Evolutionary conservation across 768 basidiomycete species (phyloP).

Genomic region (Kwoniella heveanensis): DNA sequence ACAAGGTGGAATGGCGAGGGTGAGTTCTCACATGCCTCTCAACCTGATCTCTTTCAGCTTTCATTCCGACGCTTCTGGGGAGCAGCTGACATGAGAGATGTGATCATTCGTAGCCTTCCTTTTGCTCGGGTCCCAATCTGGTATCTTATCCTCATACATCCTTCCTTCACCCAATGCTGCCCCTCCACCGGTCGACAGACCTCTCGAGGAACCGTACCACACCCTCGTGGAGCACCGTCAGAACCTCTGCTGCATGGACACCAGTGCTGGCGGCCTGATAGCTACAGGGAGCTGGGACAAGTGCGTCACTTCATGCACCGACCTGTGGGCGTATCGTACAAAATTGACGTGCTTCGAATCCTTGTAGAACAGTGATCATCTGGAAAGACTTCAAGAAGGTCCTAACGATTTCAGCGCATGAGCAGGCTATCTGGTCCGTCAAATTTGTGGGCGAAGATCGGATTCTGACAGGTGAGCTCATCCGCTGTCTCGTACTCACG

Average conservation of each 20-base stretch:
- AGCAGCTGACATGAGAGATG: neutral
- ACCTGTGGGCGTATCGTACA: neutral
- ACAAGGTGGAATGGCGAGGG: conserved; percentile 63
- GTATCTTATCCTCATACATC: conserved; percentile 74
- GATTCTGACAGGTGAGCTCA: conserved; percentile 74
- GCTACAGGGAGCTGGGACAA: conserved; percentile 97
- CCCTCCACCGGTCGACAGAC: conserved; percentile 61
- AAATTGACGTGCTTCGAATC: neutral
- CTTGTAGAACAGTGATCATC: conserved; percentile 81
- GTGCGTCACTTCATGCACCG: conserved; percentile 58
- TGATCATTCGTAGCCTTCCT: conserved; percentile 66
- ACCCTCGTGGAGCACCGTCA: conserved; percentile 83
- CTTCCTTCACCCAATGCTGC: conserved; percentile 56
- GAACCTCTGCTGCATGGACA: conserved; percentile 84
- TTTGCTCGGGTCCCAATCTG: conserved; percentile 86
- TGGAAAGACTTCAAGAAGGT: conserved; percentile 77
- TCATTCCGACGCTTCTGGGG: neutral
- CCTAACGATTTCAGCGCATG: conserved; percentile 78
- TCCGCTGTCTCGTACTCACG: too few species aligned
- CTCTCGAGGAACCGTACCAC: conserved; percentile 71
- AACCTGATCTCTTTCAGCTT: neutral
- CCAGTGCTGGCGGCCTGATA: conserved; percentile 69
- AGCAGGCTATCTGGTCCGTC: conserved; percentile 93
- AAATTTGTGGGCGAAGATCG: conserved; percentile 73
- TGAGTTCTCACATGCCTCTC: too few species aligned